Evolutionary conservation across 2,329 filamentous ascomycete genomes (phyloP).

Genomic region (Xylaria sp.): DNA sequence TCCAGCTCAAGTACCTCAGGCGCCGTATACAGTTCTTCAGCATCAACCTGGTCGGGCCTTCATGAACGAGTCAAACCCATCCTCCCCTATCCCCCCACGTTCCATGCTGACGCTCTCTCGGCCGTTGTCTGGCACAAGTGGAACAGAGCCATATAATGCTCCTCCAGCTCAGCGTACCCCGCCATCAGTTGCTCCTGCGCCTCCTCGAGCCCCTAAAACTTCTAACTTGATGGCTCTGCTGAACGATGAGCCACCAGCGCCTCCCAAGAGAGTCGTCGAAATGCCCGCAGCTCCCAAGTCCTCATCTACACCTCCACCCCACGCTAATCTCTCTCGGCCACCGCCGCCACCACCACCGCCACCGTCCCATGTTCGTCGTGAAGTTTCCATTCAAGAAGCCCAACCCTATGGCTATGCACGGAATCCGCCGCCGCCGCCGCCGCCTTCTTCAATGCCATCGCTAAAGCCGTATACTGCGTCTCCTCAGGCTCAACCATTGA

Average conservation of each 20-base stretch:
- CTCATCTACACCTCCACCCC: conserved; percentile 64
- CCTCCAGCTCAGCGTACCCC: conserved; percentile 52
- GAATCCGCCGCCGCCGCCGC: conserved; percentile 49
- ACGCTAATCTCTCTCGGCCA: conserved; percentile 54
- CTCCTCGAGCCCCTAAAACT: conserved; percentile 62
- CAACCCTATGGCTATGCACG: conserved; percentile 60
- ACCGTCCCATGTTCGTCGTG: conserved; percentile 58
- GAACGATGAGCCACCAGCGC: conserved; percentile 66
- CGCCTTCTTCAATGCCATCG: conserved; percentile 61
- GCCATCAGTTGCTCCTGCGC: conserved; percentile 53
- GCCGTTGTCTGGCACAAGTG: conserved; percentile 46
- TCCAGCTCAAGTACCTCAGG: conserved; percentile 49
- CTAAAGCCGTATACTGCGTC: conserved; percentile 65
- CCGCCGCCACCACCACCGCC: conserved; percentile 55
- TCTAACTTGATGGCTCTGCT: conserved; percentile 71
- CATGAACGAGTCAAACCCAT: conserved; percentile 54
- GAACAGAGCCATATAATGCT: conserved; percentile 48
- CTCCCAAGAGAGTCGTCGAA: conserved; percentile 62
- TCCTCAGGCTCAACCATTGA: conserved; percentile 60
- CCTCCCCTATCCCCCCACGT: conserved; percentile 52
- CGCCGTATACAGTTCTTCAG: conserved; percentile 52
- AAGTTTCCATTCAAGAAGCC: conserved; percentile 52
- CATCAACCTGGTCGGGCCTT: conserved; percentile 55
- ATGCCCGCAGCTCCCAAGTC: conserved; percentile 54
- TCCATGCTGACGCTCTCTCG: conserved; percentile 47